phyloP scores from a whole-genome alignment of 1,139 yeast genomes.

The Geotrichum candidum region DNA sequence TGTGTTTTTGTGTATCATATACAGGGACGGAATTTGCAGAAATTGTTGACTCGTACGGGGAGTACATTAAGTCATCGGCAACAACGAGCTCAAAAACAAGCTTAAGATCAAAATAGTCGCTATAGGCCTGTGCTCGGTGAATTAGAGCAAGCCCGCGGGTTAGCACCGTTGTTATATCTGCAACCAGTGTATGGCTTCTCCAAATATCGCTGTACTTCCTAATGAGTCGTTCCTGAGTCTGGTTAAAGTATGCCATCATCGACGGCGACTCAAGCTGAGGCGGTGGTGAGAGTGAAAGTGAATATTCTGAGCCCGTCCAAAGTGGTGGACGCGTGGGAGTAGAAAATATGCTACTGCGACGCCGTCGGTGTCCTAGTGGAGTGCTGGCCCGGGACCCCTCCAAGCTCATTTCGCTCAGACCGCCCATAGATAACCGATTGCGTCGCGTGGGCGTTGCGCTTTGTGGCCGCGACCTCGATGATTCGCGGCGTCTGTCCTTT shows the following conservation, averaged over 20 bases:
- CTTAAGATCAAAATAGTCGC: constrained; percentile 18
- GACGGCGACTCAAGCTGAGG: constrained; percentile 3
- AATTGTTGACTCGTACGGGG: constrained; percentile 5
- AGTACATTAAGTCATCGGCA: constrained; percentile 16
- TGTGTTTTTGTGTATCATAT: constrained; percentile 1
- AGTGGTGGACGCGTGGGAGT: not conserved
- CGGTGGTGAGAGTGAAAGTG: not conserved
- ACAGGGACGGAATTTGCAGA: not conserved
- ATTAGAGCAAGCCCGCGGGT: constrained; percentile 17
- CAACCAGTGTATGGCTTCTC: constrained; percentile 16
- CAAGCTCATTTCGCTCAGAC: not conserved
- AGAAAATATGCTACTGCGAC: not conserved
- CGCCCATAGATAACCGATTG: constrained; percentile 4
- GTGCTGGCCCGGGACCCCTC: not conserved
- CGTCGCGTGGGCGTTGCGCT: constrained; percentile 5
- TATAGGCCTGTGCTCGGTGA: constrained; percentile 24
- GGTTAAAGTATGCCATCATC: constrained; percentile 1
- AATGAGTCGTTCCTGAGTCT: constrained; percentile 19
- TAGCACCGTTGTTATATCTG: constrained; percentile 19
- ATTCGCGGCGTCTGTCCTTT: not conserved
- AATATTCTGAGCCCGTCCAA: not conserved
- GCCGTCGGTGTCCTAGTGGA: not conserved
- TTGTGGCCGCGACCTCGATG: not conserved
- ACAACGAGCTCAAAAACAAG: constrained; percentile 26
- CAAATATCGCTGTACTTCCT: constrained; percentile 19